Base-by-base conservation (phyloP, 345 rosid genomes). In the Brassica nigra region DNA sequence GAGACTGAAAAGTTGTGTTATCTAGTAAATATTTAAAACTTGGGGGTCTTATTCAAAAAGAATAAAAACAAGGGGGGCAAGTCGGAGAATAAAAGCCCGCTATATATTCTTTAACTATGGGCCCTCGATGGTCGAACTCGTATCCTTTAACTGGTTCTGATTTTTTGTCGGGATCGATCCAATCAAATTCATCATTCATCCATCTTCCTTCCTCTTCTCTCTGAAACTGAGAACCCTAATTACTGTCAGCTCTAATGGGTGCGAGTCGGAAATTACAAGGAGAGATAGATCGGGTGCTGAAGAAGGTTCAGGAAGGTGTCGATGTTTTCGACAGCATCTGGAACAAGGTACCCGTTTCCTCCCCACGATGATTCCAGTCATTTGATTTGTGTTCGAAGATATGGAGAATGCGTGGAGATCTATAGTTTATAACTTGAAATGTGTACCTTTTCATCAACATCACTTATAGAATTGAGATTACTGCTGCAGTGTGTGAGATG, bases 271-370 rank as follows among this genome's bases (percentile, higher is more conserved):
- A 96, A 87, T 86, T 96, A 49, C 99, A 96, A 81, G 98, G 97
- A 28, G 99, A 96, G 88, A 96, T 96, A 87, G 98, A 96, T 91
- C 91, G 98, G 64, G 99, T 96, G 6, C 86, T 96, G 61, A 96
- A 96, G 93, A 96, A 92, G 87, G 99, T 96, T 62, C 98, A 96
- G 66, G 99, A 96, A 86, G 99, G 99, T 37, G 98, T 96, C n/a
- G 98, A 96, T 42, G 95, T 93, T 59, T 96, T 93, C 78, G 99
- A 96, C 68, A 86, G 95, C 88, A 96, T 96, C 78, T 96, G 97
- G 99, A 93, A 96, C 83, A 96, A 96, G 95, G 99, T 95, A 57
- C 1, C 28, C 15, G 11, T 58, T 23, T n/a, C 66, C 2, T 27
- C 4, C 1, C 58, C 6, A 9, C 58, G 9, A 6, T 67, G 6